Evolutionary conservation across 352 stramenopile species (phyloP), one percentile per base, ranked within the genome.

Genomic region (Elongisporangium prolatum): DNA sequence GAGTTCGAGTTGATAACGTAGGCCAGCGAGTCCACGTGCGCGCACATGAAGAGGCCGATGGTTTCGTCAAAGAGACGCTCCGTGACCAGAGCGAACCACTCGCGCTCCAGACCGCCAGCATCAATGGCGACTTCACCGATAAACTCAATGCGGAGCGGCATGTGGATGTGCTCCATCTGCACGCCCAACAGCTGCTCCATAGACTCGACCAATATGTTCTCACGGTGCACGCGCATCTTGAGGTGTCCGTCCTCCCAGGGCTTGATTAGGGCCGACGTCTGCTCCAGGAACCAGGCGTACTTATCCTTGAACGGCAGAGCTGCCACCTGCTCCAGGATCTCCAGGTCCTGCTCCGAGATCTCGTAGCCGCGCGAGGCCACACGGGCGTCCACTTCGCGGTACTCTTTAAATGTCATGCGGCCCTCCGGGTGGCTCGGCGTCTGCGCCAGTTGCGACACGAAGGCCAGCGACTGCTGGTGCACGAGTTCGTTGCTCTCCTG

Each of bases 91-190:
- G 77, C 77, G 51, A 94, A 89, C 89, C 89, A 97, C 73, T 97
- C 90, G 2, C 89, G 78, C 61, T 95, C 86, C 16, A 96, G 62
- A 2, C 89, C 89, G n/a, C 89, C 89, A 24, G 88, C 89, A 65
- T 97, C 89, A 56, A 97, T 91, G 5, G 83, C 88, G 0, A 92
- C 74, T 74, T 97, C 88, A 22, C 80, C 86, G 28, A 95, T 89
- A 50, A 97, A 96, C 56, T 96, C 84, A 48, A 96, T 91, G 24
- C 84, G 82, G 28, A 97, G 69, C 52, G 82, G 86, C 77, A 92
- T 91, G 63, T 91, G 82, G 53, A 94, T 91, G 63, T 91, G 81
- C 54, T 94, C 82, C 78, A 92, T 92, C 60, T 92, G 82, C 48
- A 94, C 80, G 25, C 82, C 80, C 16, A 92, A 61, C 8, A 94